Percentiles rank a stretch among this genome's conserved stretches.
phyloP scores from a whole-genome alignment of 352 stramenopile species.

The Phytophthora quininea region DNA sequence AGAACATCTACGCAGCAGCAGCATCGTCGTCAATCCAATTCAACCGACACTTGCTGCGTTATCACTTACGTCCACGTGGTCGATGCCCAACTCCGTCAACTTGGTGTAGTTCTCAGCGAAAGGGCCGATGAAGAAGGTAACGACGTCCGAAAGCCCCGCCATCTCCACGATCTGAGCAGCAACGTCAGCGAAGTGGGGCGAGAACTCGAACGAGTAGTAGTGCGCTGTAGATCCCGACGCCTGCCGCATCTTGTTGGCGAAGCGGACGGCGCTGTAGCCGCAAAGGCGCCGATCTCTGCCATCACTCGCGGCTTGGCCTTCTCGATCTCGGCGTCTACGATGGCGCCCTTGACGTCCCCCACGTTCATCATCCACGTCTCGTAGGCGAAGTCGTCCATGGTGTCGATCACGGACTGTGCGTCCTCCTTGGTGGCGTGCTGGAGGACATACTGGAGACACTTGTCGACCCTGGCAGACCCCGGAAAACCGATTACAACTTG shows the following conservation, averaged over 20 bases:
- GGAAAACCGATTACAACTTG: slow-evolving; percentile 24
- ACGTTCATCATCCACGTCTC: slow-evolving; percentile 48
- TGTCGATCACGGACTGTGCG: slow-evolving; percentile 34
- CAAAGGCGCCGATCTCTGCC: slow-evolving; percentile 51
- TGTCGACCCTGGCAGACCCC: slow-evolving; percentile 21
- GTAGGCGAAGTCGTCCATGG: slow-evolving; percentile 39
- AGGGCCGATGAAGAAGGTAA: slow-evolving; percentile 35
- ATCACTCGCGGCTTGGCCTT: slow-evolving; percentile 43
- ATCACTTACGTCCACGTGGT: slow-evolving; percentile 31
- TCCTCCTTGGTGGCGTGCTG: slow-evolving; percentile 29
- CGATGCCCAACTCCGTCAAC: slow-evolving; percentile 28
- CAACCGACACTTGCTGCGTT: neutral
- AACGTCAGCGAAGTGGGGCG: slow-evolving; percentile 38
- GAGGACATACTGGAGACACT: slow-evolving; percentile 37
- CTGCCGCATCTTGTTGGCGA: slow-evolving; percentile 32
- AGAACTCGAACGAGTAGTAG: slow-evolving; percentile 58
- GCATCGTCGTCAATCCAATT: neutral
- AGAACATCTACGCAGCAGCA: slow-evolving; percentile 30
- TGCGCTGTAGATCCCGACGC: slow-evolving; percentile 22
- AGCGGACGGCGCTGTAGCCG: slow-evolving; percentile 57
- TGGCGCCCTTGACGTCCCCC: slow-evolving; percentile 38
- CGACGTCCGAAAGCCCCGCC: slow-evolving; percentile 31
- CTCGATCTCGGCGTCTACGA: slow-evolving; percentile 39
- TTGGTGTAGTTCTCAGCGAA: slow-evolving; percentile 40
- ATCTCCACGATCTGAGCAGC: slow-evolving; percentile 30